Conservation (phyloP, 2,329 filamentous ascomycete genomes). For the Aspergillus alliaceus region DNA sequence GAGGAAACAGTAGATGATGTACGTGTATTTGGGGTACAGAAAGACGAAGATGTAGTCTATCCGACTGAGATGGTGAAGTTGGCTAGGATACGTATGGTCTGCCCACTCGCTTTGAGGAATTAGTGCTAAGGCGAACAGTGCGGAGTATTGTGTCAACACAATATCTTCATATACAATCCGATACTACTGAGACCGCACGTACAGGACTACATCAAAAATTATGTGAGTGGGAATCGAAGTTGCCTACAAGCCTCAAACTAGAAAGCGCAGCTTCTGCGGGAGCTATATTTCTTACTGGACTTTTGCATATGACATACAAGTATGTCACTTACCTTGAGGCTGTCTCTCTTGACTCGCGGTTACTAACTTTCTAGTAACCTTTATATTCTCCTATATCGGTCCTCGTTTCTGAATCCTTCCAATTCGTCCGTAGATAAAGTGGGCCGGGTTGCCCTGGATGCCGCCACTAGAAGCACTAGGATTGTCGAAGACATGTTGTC, state of each 20-base stretch:
- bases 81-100: constrained; percentile 34
- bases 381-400: constrained; percentile 47
- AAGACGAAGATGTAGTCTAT: constrained; percentile 33
- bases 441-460: constrained; percentile 45
- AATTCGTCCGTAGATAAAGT: constrained; percentile 29
- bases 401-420: constrained; percentile 39
- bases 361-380: constrained; percentile 36
- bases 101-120: neutral
- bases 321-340: constrained; percentile 14
- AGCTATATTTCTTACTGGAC: constrained; percentile 39
- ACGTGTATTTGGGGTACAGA: constrained; percentile 31
- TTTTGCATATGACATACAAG: constrained; percentile 50
- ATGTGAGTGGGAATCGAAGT: constrained; percentile 39
- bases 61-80: constrained; percentile 42
- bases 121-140: neutral
- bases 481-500: constrained; percentile 52
- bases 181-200: constrained; percentile 22
- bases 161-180: constrained; percentile 28
- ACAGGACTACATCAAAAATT: constrained; percentile 33
- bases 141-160: constrained; percentile 37
- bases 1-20: constrained; percentile 26
- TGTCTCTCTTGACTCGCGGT: neutral
- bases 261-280: constrained; percentile 29
- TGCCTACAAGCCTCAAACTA: constrained; percentile 37
- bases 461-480: constrained; percentile 47